Evolutionary conservation across 352 stramenopile species (phyloP).

Genomic region (Phytopythium helicoides): DNA sequence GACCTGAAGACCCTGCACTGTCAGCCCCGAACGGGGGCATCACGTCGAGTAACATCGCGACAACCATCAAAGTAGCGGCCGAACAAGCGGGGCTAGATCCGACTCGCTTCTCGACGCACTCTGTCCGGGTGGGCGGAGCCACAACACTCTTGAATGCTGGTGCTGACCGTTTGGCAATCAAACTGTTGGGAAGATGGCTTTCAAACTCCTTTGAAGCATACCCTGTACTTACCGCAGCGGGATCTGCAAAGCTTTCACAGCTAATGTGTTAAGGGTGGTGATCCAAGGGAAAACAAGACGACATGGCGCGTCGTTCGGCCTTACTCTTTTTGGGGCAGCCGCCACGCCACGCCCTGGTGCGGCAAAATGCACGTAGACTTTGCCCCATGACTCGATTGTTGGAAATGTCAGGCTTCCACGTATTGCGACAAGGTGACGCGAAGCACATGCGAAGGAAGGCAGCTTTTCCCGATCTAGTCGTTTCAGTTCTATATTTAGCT

Average conservation of each 20-base stretch:
- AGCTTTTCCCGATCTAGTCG: too few species aligned
- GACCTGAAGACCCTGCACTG: not conserved
- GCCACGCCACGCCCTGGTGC: constrained; percentile 6
- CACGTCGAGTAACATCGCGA: constrained; percentile 1
- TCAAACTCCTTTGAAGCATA: constrained; percentile 10
- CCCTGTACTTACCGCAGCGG: constrained; percentile 7
- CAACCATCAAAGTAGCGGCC: constrained; percentile 1
- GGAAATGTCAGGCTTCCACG: constrained; percentile 4
- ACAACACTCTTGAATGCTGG: constrained; percentile 5
- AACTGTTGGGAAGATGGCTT: constrained; percentile 7
- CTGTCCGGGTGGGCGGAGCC: constrained; percentile 7
- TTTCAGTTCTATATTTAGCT: too few species aligned
- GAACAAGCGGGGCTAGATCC: not conserved
- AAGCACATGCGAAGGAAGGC: too few species aligned
- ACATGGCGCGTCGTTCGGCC: not conserved
- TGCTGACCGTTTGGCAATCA: constrained; percentile 8
- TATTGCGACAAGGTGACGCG: too few species aligned
- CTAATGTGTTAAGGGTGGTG: not conserved
- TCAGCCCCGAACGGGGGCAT: not conserved
- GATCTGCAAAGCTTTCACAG: not conserved
- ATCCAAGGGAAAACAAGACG: not conserved
- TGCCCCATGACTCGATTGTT: constrained; percentile 5
- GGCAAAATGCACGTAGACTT: not conserved
- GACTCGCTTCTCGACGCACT: constrained; percentile 7
- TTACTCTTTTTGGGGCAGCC: not conserved